These are phyloP conservation scores for Strobilomyces confusus DNA, from an alignment of 768 basidiomycete genomes.

Conservation along the genomic window DNA sequence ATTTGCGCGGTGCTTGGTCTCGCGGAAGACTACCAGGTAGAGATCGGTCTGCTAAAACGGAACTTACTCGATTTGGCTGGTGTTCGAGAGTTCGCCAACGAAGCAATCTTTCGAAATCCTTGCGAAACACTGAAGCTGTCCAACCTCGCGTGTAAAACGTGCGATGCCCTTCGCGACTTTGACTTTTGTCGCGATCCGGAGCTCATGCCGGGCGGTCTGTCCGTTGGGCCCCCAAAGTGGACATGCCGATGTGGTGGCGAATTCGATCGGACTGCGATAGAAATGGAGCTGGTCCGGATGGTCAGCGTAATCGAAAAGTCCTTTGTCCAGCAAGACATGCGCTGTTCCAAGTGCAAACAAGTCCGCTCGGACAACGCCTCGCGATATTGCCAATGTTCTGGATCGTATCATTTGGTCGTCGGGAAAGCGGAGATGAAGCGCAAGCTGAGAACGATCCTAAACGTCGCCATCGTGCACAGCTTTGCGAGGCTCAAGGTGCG, in stretches of 20 bases:
- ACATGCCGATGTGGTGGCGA: constrained; percentile 75
- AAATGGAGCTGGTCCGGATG: constrained; percentile 78
- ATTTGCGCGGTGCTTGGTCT: constrained; percentile 77
- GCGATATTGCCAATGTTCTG: constrained; percentile 84
- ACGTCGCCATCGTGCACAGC: constrained; percentile 74
- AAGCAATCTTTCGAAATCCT: constrained; percentile 87
- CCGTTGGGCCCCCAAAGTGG: constrained; percentile 57
- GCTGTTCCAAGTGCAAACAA: constrained; percentile 86
- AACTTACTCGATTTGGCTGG: constrained; percentile 86
- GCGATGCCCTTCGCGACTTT: constrained; percentile 82
- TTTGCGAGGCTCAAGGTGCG: constrained; percentile 63
- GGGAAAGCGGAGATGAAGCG: constrained; percentile 69
- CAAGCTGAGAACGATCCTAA: constrained; percentile 76
- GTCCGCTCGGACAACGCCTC: constrained; percentile 87
- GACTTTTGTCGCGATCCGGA: constrained; percentile 94
- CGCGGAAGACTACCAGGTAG: constrained; percentile 76
- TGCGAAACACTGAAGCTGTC: constrained; percentile 83
- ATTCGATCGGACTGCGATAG: constrained; percentile 86
- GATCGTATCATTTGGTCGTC: constrained; percentile 68
- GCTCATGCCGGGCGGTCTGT: constrained; percentile 56
- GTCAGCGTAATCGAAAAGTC: constrained; percentile 65
- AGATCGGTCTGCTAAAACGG: constrained; percentile 84
- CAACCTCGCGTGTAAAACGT: constrained; percentile 85
- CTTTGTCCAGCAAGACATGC: constrained; percentile 86
- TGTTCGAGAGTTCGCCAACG: constrained; percentile 79